phyloP scores from a whole-genome alignment of 2,329 filamentous ascomycete species.

The Diaporthe sp. region DNA sequence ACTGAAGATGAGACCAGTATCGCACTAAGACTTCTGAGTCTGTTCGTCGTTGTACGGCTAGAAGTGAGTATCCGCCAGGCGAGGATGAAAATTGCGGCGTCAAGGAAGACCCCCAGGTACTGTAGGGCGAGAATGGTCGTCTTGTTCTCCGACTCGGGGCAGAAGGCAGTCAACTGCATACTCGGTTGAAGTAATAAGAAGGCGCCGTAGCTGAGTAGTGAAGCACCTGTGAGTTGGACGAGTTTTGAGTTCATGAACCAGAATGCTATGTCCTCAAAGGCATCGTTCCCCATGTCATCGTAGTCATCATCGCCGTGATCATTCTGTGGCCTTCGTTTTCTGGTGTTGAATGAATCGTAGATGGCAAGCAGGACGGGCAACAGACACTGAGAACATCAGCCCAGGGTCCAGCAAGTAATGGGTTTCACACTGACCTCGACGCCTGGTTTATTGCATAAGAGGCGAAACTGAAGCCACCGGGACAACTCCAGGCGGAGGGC shows the following conservation, averaged over 20 bases:
- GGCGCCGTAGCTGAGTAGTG: slow-evolving; percentile 59
- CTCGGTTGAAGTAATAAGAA: slow-evolving; percentile 57
- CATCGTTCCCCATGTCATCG: slow-evolving; percentile 59
- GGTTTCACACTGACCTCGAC: slow-evolving; percentile 57
- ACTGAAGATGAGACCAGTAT: slow-evolving; percentile 59
- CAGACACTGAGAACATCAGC: slow-evolving; percentile 56
- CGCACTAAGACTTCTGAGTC: slow-evolving; percentile 60
- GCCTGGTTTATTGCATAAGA: slow-evolving; percentile 66
- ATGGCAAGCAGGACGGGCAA: slow-evolving; percentile 60
- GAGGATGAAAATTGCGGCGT: slow-evolving; percentile 62
- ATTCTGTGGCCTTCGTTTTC: slow-evolving; percentile 45
- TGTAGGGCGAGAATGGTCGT: slow-evolving; percentile 58
- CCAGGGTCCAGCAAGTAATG: not conserved
- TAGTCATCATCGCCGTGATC: slow-evolving; percentile 60
- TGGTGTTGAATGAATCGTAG: slow-evolving; percentile 60
- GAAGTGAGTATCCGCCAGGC: slow-evolving; percentile 67
- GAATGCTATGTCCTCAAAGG: slow-evolving; percentile 61
- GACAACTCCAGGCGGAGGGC: slow-evolving; percentile 64
- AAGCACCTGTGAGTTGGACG: slow-evolving; percentile 53
- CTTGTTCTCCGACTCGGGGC: slow-evolving; percentile 60
- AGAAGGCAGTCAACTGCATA: slow-evolving; percentile 65
- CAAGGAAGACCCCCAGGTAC: slow-evolving; percentile 60
- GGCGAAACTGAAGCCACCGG: slow-evolving; percentile 59
- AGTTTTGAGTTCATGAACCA: slow-evolving; percentile 62
- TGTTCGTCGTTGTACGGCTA: slow-evolving; percentile 62